Percentiles rank a stretch among this genome's conserved stretches.
phyloP scores from a whole-genome alignment of 2,329 filamentous ascomycete genomes.

The Trichoderma arundinaceum region DNA sequence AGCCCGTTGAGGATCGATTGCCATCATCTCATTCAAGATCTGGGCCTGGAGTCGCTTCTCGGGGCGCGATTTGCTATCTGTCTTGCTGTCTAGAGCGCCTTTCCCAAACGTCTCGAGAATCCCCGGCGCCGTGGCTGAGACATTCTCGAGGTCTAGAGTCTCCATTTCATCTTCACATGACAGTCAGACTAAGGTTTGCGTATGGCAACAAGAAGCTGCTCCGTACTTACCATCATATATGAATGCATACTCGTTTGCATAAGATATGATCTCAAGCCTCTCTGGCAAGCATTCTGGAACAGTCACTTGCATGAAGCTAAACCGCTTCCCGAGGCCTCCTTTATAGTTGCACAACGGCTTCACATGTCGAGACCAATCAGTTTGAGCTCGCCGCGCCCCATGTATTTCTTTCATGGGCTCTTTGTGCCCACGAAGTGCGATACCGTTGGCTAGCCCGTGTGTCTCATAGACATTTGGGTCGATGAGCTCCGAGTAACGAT shows the following conservation, averaged over 20 bases:
- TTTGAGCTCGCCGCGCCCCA: slow-evolving; percentile 2
- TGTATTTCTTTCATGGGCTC: slow-evolving; percentile 8
- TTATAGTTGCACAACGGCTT: slow-evolving; percentile 4
- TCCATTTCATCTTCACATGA: slow-evolving; percentile 3
- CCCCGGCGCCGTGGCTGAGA: not conserved
- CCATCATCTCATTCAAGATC: slow-evolving; percentile 9
- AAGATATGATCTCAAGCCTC: slow-evolving; percentile 8
- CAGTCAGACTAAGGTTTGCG: not conserved
- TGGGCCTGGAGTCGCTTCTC: slow-evolving; percentile 8
- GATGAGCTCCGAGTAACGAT: slow-evolving; percentile 10
- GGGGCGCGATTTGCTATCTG: not conserved
- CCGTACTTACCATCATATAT: slow-evolving; percentile 4
- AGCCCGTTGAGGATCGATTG: slow-evolving; percentile 3
- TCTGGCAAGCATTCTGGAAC: slow-evolving; percentile 10
- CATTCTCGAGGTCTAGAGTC: slow-evolving; percentile 1
- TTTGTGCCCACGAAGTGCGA: slow-evolving; percentile 7
- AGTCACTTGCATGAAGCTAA: slow-evolving; percentile 10
- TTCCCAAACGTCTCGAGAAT: not conserved
- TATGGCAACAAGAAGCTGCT: not conserved
- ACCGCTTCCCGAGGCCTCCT: not conserved
- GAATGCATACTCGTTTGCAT: slow-evolving; percentile 12
- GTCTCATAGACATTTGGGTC: slow-evolving; percentile 6
- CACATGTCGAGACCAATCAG: slow-evolving; percentile 5
- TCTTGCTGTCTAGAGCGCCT: not conserved
- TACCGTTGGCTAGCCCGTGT: slow-evolving; percentile 6